Percentiles rank a stretch among this genome's conserved stretches.
Conservation (phyloP, 2,329 filamentous ascomycete genomes). For the Trichoderma breve region DNA sequence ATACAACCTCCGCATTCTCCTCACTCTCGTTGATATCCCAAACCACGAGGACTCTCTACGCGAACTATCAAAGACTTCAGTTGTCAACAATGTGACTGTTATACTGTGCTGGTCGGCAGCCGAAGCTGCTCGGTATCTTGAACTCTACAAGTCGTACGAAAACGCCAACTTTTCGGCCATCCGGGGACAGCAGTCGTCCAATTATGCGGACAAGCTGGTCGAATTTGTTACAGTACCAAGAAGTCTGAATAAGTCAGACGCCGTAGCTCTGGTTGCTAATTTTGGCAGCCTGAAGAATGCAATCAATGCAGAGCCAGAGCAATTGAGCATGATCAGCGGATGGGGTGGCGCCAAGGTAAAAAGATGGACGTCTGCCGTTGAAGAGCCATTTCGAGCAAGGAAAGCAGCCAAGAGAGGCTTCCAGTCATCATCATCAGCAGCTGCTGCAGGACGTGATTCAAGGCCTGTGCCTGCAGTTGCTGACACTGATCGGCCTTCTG, state of each 20-base stretch:
- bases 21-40: conserved; percentile 91
- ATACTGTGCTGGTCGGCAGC: conserved; percentile 92
- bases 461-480: not conserved
- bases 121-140: conserved; percentile 90
- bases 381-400: conserved; percentile 78
- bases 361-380: conserved; percentile 76
- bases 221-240: conserved; percentile 91
- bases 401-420: conserved; percentile 58
- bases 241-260: conserved; percentile 92
- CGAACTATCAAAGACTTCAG: conserved; percentile 86
- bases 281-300: conserved; percentile 88
- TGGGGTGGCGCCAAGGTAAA: conserved; percentile 97
- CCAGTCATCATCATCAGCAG: not conserved
- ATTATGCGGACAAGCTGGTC: conserved; percentile 81
- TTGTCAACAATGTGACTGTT: conserved; percentile 89
- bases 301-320: conserved; percentile 82
- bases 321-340: conserved; percentile 78
- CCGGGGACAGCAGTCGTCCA: conserved; percentile 76
- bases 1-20: conserved; percentile 80
- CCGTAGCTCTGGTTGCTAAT: conserved; percentile 82
- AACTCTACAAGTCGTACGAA: conserved; percentile 93
- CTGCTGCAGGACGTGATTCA: not conserved
- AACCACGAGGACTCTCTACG: conserved; percentile 89
- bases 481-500: conserved; percentile 24
- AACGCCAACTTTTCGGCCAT: conserved; percentile 79